phyloP scores from a whole-genome alignment of 2,329 filamentous ascomycete genomes.

The Fusarium sp. region DNA sequence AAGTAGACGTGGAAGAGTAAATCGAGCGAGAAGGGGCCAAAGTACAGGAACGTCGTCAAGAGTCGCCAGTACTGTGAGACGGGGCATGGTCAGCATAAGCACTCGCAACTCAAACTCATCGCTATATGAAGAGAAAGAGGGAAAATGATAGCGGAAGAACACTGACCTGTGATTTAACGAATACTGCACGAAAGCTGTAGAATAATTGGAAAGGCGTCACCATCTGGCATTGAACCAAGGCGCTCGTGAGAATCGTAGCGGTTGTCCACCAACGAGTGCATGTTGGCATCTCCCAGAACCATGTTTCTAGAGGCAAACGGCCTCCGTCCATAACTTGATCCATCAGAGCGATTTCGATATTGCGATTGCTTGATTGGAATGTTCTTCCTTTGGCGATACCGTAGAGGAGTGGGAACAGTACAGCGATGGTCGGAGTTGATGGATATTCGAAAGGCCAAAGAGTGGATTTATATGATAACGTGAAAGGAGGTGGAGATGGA shows the following conservation, averaged over 20 bases:
- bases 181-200: slow-evolving; percentile 94
- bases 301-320: slow-evolving; percentile 87
- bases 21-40: slow-evolving; percentile 92
- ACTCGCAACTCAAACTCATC: not conserved
- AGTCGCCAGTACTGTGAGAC: slow-evolving; percentile 87
- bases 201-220: slow-evolving; percentile 95
- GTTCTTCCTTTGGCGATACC: not conserved
- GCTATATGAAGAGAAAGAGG: not conserved
- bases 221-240: slow-evolving; percentile 92
- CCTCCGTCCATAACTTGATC: slow-evolving; percentile 71
- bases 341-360: slow-evolving; percentile 51
- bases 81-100: slow-evolving; percentile 25
- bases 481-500: not conserved
- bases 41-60: slow-evolving; percentile 97
- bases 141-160: not conserved
- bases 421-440: slow-evolving; percentile 12
- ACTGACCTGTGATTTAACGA: slow-evolving; percentile 87
- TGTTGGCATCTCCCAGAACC: slow-evolving; percentile 99
- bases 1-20: slow-evolving; percentile 99
- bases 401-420: not conserved
- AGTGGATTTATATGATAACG: not conserved
- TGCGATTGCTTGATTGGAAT: not conserved
- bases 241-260: slow-evolving; percentile 86
- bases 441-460: not conserved
- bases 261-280: slow-evolving; percentile 98